These are phyloP conservation scores for Talaromyces borbonicus DNA, from an alignment of 495 filamentous ascomycete genomes.

Conservation along the genomic window DNA sequence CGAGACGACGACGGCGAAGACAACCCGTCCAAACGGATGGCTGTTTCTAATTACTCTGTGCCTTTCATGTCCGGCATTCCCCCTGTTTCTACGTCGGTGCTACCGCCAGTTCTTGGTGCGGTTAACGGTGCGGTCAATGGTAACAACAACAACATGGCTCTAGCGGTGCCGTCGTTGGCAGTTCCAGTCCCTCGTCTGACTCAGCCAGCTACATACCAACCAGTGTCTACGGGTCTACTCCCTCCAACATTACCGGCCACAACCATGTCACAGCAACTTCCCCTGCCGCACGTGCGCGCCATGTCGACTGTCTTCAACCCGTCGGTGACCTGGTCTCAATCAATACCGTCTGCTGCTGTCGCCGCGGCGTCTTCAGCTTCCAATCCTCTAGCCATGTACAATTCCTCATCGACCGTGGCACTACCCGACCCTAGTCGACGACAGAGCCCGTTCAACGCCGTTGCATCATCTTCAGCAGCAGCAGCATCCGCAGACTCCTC, in stretches of 20 bases:
- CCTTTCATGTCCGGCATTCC: slow-evolving; percentile 15
- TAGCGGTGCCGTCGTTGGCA: slow-evolving; percentile 20
- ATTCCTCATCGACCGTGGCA: slow-evolving; percentile 39
- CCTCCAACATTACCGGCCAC: neutral
- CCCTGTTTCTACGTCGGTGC: slow-evolving; percentile 25
- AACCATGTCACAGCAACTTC: slow-evolving; percentile 24
- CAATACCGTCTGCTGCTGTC: slow-evolving; percentile 23
- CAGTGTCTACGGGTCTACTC: slow-evolving; percentile 15
- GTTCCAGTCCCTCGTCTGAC: slow-evolving; percentile 43
- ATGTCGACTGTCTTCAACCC: slow-evolving; percentile 56
- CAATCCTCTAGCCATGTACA: slow-evolving; percentile 37
- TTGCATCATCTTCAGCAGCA: slow-evolving; percentile 24
- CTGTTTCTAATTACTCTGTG: slow-evolving; percentile 19
- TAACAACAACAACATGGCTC: slow-evolving; percentile 11
- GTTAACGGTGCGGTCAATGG: no score
- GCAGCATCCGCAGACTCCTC: slow-evolving; percentile 26
- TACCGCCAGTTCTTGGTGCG: slow-evolving; percentile 28
- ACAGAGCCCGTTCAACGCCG: slow-evolving; percentile 24
- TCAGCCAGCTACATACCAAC: slow-evolving; percentile 37
- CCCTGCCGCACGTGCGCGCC: slow-evolving; percentile 37
- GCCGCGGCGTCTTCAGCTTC: slow-evolving; percentile 13
- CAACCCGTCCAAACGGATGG: slow-evolving; percentile 57
- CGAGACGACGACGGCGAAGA: slow-evolving; percentile 55
- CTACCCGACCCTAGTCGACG: slow-evolving; percentile 36
- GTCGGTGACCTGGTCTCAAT: slow-evolving; percentile 35